Evolutionary conservation across 768 basidiomycete species (phyloP), one percentile per base, ranked within the genome.

Genomic region (Serendipita vermifera): DNA sequence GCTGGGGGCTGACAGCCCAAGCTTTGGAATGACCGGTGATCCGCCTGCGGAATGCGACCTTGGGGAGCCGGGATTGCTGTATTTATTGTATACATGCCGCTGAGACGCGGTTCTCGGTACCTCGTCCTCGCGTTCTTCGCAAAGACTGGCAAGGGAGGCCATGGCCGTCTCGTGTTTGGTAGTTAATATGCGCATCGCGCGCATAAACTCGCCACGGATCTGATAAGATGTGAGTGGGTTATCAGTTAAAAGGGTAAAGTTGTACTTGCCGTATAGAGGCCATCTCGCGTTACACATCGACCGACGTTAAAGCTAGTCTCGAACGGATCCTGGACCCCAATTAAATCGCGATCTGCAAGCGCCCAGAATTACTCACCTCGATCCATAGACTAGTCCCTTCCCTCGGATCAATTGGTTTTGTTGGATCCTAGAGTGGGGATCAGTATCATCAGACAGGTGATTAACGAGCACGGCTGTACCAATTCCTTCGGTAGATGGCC

Each of bases 161-260:
- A 86, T 79, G 5, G 87, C 88, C 48, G 87, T 82, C 55, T 86
- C 85, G 1, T 87, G 89, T 29, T 85, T 83, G 60, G 75, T 72
- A 9, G 82, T 75, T 32, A 99, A 73, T 57, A 98, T 87, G 56
- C 91, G 77, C 22, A 85, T 82, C 3, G 93, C 94, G 33, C 94
- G 84, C 89, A 94, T 94, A 68, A 99, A 94, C 71, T 98, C 94
- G 6, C 94, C 93, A 13, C 94, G 92, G 64, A 99, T 92, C 93
- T 97, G 62, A 5, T 40, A 41, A 39, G 20, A 5, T 14, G 55
- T 29, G 38, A 36, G 6, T 15, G 11, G 13, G 27, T 38, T 29
- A 31, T 32, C 22, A 33, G 56, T 36, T 32, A 53, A 36, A 33
- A 26, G 39, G 39, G 46, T 31, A 46, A 24, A 33, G 33, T 32